phyloP scores from a whole-genome alignment of 441 rosid genomes.

The Melastoma candidum region DNA sequence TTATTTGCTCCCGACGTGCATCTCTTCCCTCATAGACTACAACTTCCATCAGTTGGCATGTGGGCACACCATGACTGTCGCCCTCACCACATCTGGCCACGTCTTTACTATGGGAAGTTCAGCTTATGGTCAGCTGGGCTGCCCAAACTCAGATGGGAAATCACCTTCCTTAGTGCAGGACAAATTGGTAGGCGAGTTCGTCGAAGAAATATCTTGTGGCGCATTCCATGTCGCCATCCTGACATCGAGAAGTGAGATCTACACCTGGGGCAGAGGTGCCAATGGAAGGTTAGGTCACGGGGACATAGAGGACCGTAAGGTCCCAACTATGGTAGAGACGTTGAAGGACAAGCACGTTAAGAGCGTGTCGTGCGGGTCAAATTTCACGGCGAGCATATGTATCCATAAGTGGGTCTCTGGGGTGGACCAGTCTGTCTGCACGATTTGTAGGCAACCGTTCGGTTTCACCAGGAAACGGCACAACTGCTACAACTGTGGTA shows the following conservation, averaged over 20 bases:
- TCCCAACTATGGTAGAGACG: slow-evolving; percentile 70
- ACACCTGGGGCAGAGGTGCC: slow-evolving; percentile 89
- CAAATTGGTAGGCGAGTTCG: slow-evolving; percentile 72
- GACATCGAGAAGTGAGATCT: slow-evolving; percentile 85
- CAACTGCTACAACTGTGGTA: slow-evolving; percentile 82
- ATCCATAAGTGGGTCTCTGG: slow-evolving; percentile 93
- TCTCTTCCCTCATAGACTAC: slow-evolving; percentile 77
- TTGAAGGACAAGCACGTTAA: slow-evolving; percentile 72
- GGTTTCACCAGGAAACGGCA: slow-evolving; percentile 89
- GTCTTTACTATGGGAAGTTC: slow-evolving; percentile 83
- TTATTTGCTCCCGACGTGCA: slow-evolving; percentile 68
- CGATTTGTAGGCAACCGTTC: slow-evolving; percentile 80
- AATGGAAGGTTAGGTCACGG: slow-evolving; percentile 91
- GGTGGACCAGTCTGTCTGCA: slow-evolving; percentile 81
- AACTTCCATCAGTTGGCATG: slow-evolving; percentile 80
- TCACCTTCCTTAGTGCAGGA: slow-evolving; percentile 72
- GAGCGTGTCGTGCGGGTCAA: slow-evolving; percentile 79
- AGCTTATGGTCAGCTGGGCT: slow-evolving; percentile 66
- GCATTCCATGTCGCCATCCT: slow-evolving; percentile 71
- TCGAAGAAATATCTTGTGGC: slow-evolving; percentile 86
- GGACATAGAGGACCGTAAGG: slow-evolving; percentile 57
- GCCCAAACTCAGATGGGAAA: slow-evolving; percentile 57
- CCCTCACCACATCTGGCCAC: slow-evolving; percentile 86
- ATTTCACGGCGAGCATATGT: slow-evolving; percentile 83
- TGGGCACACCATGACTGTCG: slow-evolving; percentile 71